Evolutionary conservation across 2,329 filamentous ascomycete species (phyloP).

Genomic region (Mycogone perniciosa): DNA sequence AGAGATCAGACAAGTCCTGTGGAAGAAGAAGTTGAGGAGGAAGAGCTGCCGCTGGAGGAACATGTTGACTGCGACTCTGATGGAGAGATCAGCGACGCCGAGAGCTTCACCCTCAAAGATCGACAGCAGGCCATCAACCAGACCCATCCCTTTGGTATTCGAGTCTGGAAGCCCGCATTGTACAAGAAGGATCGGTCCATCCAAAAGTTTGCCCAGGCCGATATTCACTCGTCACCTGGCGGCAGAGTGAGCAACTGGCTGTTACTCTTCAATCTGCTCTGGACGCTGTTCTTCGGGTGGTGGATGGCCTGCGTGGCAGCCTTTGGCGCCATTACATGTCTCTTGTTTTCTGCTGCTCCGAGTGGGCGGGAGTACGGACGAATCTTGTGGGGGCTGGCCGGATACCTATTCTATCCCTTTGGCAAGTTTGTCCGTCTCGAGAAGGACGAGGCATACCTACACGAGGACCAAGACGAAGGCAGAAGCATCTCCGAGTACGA

Average conservation of each 20-base stretch:
- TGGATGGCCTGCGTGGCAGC: constrained; percentile 80
- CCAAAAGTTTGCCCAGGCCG: constrained; percentile 89
- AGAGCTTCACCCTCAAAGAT: constrained; percentile 96
- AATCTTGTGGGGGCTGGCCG: constrained; percentile 74
- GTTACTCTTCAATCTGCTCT: constrained; percentile 79
- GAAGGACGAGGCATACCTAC: constrained; percentile 86
- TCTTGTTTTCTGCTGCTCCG: constrained; percentile 69
- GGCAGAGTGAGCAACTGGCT: constrained; percentile 80
- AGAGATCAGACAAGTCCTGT: constrained; percentile 14
- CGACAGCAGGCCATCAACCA: constrained; percentile 97
- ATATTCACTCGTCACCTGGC: constrained; percentile 93
- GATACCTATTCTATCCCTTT: constrained; percentile 92
- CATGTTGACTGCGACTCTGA: constrained; percentile 59
- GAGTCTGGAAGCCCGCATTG: constrained; percentile 95
- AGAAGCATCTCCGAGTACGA: constrained; percentile 98
- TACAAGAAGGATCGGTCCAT: constrained; percentile 98
- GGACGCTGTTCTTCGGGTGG: constrained; percentile 92
- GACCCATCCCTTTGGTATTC: constrained; percentile 96
- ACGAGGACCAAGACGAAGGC: constrained; percentile 93
- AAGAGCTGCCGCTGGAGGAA: constrained; percentile 40
- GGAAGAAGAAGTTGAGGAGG: constrained; percentile 28
- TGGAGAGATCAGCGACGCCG: constrained; percentile 76
- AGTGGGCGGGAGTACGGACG: constrained; percentile 81
- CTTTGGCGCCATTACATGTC: constrained; percentile 69
- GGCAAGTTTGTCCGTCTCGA: constrained; percentile 92